Percentiles rank a stretch among this genome's conserved stretches.
phyloP scores from a whole-genome alignment of 2,329 filamentous ascomycete genomes.

The Hymenoscyphus infarciens region DNA sequence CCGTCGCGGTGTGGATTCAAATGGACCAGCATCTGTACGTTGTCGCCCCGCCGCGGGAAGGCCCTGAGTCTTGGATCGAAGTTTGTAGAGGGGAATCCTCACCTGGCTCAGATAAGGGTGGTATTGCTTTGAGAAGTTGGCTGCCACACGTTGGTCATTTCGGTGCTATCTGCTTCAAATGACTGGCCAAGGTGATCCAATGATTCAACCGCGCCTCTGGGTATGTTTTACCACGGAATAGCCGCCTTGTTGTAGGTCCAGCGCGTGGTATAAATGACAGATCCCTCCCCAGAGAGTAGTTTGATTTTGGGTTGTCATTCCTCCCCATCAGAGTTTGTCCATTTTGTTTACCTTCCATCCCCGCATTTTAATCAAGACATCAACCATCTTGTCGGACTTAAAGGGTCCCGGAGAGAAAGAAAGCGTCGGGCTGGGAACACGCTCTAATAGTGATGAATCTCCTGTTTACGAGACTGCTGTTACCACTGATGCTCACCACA shows the following conservation, averaged over 20 bases:
- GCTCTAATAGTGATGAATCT: constrained; percentile 8
- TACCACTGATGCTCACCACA: constrained; percentile 26
- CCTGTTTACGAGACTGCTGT: constrained; percentile 15
- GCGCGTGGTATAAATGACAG: neutral
- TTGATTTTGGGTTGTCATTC: neutral
- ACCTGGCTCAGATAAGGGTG: constrained; percentile 1
- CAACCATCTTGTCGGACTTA: neutral
- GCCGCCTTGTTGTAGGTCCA: neutral
- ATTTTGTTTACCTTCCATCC: neutral
- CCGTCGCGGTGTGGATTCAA: neutral
- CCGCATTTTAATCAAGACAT: neutral
- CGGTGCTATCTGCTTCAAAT: neutral
- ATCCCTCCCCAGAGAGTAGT: neutral
- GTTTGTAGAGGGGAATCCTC: neutral
- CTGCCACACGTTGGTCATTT: neutral
- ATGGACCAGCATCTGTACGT: neutral
- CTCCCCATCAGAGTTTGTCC: neutral
- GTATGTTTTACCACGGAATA: neutral
- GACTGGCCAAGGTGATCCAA: neutral
- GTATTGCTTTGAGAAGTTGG: neutral
- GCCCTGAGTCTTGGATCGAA: constrained; percentile 1
- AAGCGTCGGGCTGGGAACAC: neutral
- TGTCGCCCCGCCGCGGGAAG: neutral
- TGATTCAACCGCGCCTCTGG: neutral
- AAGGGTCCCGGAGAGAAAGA: constrained; percentile 13